Percentiles rank a stretch among this genome's conserved stretches.
These are phyloP conservation scores for Phlegmacium glaucopus DNA, from an alignment of 768 basidiomycete genomes.

Conservation along the genomic window DNA sequence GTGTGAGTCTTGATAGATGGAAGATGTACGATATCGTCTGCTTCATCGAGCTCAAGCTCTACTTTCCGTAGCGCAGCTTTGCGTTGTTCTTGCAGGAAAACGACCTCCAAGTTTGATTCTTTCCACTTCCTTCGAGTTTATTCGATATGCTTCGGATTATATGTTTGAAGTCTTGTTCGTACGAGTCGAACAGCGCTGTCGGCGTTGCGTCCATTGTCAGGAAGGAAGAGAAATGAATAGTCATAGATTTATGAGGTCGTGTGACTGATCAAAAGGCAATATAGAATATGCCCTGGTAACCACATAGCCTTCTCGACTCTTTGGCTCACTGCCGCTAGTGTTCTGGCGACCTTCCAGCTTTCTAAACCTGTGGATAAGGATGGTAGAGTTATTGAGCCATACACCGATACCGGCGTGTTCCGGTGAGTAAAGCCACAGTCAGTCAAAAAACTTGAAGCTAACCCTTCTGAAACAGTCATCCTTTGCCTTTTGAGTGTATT, in stretches of 20 bases:
- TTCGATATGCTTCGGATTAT: constrained; percentile 61
- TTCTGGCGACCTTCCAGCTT: constrained; percentile 32
- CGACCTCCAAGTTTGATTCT: constrained; percentile 68
- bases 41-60: constrained; percentile 90
- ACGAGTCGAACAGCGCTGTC: constrained; percentile 68
- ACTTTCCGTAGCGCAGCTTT: constrained; percentile 77
- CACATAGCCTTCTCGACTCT: constrained; percentile 25
- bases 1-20: neutral
- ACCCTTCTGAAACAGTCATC: constrained; percentile 15
- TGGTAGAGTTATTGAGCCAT: constrained; percentile 21
- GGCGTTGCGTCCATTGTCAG: constrained; percentile 37
- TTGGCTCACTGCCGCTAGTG: constrained; percentile 26
- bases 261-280: neutral
- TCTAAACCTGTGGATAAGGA: constrained; percentile 24
- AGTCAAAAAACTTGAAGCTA: neutral
- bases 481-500: constrained; percentile 23
- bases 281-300: constrained; percentile 34
- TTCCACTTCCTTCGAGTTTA: constrained; percentile 75
- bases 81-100: constrained; percentile 59
- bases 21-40: constrained; percentile 80
- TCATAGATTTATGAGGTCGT: neutral
- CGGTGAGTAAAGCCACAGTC: too few relatives aligned
- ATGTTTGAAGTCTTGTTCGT: constrained; percentile 81
- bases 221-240: constrained; percentile 33
- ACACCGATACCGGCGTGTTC: too few relatives aligned